A percentile compares a stretch with the other conserved stretches of the same genome.
phyloP scores from a whole-genome alignment of 208 protist genomes.

The Leptomonas pyrrhocoris region DNA sequence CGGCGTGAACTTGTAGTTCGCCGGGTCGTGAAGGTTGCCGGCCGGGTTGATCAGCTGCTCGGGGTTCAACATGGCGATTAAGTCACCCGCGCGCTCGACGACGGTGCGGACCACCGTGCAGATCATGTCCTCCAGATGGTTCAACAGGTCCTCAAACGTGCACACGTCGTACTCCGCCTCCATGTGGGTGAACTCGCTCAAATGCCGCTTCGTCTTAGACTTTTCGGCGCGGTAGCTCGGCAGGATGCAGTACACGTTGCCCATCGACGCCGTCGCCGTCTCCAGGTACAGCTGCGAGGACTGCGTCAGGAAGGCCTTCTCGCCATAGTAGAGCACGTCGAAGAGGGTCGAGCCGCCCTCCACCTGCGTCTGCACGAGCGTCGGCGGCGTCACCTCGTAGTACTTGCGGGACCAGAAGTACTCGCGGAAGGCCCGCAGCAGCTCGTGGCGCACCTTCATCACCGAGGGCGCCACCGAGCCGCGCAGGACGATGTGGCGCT shows the following conservation, averaged over 20 bases:
- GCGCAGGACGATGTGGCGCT: slow-evolving; percentile 96
- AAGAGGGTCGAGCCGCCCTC: slow-evolving; percentile 99
- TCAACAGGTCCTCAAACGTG: slow-evolving; percentile 96
- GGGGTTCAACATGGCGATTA: slow-evolving; percentile 94
- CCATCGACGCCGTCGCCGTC: slow-evolving; percentile 94
- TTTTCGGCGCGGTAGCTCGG: slow-evolving; percentile 99
- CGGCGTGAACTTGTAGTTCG: slow-evolving; percentile 91
- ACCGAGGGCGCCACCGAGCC: slow-evolving; percentile 89
- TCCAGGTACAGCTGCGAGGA: slow-evolving; percentile 99
- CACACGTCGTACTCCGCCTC: slow-evolving; percentile 98
- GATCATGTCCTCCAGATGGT: slow-evolving; percentile 96
- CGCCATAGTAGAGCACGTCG: slow-evolving; percentile 98
- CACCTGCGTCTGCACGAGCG: slow-evolving; percentile 97
- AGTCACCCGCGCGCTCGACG: slow-evolving; percentile 64
- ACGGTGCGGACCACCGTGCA: slow-evolving; percentile 83
- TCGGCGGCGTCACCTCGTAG: slow-evolving; percentile 97
- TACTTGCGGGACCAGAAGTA: slow-evolving; percentile 92
- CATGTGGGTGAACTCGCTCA: slow-evolving; percentile 99
- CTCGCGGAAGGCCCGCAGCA: slow-evolving; percentile 94
- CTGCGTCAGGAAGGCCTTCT: slow-evolving; percentile 98
- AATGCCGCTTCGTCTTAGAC: slow-evolving; percentile 97
- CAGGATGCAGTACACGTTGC: slow-evolving; percentile 96
- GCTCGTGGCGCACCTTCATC: slow-evolving; percentile 90
- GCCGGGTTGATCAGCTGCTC: slow-evolving; percentile 66
- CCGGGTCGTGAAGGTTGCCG: slow-evolving; percentile 60